A percentile compares a stretch with the other conserved stretches of the same genome.
These are phyloP conservation scores for Globisporangium carolinianum DNA, from an alignment of 352 stramenopile species.

Conservation along the genomic window DNA sequence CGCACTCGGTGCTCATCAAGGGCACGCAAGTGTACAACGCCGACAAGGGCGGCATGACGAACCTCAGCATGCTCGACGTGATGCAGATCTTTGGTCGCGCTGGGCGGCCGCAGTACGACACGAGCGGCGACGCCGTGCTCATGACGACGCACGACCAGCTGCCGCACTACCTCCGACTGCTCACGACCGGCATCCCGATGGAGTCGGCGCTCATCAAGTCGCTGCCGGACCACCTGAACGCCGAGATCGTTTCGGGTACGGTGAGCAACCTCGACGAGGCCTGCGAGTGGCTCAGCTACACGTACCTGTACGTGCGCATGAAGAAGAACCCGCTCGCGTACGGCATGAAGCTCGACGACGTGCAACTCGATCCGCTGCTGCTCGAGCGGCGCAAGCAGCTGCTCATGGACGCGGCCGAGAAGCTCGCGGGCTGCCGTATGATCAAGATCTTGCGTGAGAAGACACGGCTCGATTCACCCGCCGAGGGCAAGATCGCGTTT, in stretches of 20 bases:
- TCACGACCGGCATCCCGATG: conserved; percentile 96
- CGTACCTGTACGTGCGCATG: conserved; percentile 99
- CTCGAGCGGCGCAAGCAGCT: conserved; percentile 53
- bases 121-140: conserved; percentile 96
- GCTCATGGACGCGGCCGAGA: conserved; percentile 69
- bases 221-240: conserved; percentile 98
- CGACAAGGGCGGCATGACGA: conserved; percentile 96
- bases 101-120: conserved; percentile 98
- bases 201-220: conserved; percentile 98
- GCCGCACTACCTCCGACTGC: conserved; percentile 92
- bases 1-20: conserved; percentile 99
- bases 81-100: conserved; percentile 99
- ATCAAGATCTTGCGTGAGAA: conserved; percentile 77
- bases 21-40: conserved; percentile 99
- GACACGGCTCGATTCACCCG: conserved; percentile 19
- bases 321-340: conserved; percentile 97
- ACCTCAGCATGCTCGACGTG: conserved; percentile 99
- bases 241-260: conserved; percentile 97
- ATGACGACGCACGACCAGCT: conserved; percentile 95
- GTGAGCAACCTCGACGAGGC: conserved; percentile 97
- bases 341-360: conserved; percentile 92
- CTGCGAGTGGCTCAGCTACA: conserved; percentile 96
- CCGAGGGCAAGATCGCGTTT: conserved; percentile 62
- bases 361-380: conserved; percentile 88
- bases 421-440: conserved; percentile 71